These are phyloP conservation scores for Lignosus rhinocerotis DNA, from an alignment of 1,284 basidiomycete species.

Conservation along the genomic window DNA sequence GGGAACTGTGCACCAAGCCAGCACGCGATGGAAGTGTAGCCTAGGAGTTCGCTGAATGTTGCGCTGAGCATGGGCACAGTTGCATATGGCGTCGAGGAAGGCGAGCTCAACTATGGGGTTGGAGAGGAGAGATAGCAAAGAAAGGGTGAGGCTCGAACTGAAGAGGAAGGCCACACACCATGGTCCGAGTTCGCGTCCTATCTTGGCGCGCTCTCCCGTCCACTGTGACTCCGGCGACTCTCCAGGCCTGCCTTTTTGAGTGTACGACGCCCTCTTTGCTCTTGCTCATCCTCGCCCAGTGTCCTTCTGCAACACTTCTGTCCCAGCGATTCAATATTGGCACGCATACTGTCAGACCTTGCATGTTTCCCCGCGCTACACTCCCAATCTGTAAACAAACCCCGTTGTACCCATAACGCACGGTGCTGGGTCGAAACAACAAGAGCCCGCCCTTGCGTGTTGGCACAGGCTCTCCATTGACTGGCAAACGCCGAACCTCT, in stretches of 20 bases:
- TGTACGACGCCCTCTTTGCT: background rate
- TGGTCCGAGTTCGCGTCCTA: background rate
- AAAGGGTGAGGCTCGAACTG: slow-evolving; percentile 1
- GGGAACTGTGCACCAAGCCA: slow-evolving; percentile 94
- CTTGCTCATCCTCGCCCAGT: background rate
- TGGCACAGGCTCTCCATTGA: background rate
- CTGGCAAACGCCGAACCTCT: background rate
- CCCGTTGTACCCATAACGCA: too few species aligned
- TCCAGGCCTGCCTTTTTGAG: background rate
- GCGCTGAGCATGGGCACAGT: slow-evolving; percentile 19
- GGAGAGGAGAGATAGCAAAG: slow-evolving; percentile 6
- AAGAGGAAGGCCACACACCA: background rate
- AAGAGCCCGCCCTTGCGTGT: background rate
- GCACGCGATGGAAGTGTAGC: slow-evolving; percentile 78
- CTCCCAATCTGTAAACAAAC: background rate
- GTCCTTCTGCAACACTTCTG: background rate
- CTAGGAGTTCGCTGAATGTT: slow-evolving; percentile 50
- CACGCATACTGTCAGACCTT: background rate
- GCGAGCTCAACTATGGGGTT: background rate
- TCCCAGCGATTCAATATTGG: background rate
- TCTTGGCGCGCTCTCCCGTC: slow-evolving; percentile 5
- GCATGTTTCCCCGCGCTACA: background rate
- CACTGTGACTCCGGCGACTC: background rate
- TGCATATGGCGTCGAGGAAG: slow-evolving; percentile 13
- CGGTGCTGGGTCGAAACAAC: background rate